Evolutionary conservation across 352 stramenopile species (phyloP).

Genomic region (Phytophthora pinifolia): DNA sequence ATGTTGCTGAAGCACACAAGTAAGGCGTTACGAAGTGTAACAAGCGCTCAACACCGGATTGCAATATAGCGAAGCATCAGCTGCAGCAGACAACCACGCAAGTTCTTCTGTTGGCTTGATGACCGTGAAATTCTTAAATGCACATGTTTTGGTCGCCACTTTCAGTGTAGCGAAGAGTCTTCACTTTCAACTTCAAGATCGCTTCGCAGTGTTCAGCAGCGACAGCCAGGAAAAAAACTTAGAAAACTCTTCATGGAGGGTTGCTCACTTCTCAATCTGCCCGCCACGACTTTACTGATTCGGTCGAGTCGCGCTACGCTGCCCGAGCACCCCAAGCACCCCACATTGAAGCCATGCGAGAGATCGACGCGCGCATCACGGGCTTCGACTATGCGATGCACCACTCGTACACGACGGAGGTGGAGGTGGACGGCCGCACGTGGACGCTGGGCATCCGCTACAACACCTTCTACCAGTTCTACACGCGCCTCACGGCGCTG

Average conservation of each 20-base stretch:
- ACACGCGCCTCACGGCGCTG: slow-evolving; percentile 43
- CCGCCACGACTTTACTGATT: no score
- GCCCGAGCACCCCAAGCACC: background rate
- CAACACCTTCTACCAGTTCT: slow-evolving; percentile 63
- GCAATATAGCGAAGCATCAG: no score
- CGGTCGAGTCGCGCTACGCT: background rate
- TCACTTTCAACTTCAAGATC: slow-evolving; percentile 17
- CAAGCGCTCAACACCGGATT: no score
- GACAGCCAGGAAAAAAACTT: slow-evolving; percentile 2
- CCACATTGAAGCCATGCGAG: slow-evolving; percentile 15
- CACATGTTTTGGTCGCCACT: background rate
- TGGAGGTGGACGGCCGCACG: slow-evolving; percentile 35
- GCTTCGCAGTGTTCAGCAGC: slow-evolving; percentile 8
- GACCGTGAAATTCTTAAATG: background rate
- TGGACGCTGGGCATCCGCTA: slow-evolving; percentile 67
- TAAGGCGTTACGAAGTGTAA: no score
- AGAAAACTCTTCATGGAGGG: background rate
- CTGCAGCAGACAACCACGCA: no score
- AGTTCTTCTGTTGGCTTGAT: no score
- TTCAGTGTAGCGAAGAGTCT: no score
- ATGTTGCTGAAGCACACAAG: no score
- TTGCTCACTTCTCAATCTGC: slow-evolving; percentile 25
- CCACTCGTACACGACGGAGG: slow-evolving; percentile 53
- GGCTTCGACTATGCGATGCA: slow-evolving; percentile 44
- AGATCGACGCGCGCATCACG: slow-evolving; percentile 44